Base-by-base conservation (phyloP, 176 grass and related monocot genomes). In the Phyllostachys edulis region DNA sequence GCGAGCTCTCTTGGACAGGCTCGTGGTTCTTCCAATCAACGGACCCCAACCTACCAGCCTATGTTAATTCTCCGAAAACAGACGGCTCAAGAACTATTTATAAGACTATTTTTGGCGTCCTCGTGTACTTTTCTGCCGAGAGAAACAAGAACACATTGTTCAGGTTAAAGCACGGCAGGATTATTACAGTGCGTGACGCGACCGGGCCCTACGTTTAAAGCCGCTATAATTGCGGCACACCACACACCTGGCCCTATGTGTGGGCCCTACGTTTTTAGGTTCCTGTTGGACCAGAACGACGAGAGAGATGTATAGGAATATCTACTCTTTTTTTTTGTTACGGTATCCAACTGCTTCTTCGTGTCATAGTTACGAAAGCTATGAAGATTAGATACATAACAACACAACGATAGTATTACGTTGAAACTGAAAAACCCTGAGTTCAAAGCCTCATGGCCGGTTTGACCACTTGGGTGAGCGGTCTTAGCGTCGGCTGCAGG, bases 141-240 rank as follows among this genome's bases (percentile, higher is more conserved):
- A 1, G 49, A 52, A 52, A 9, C 71, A 20, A 15, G 12, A 10
- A 55, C 72, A 56, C 71, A 23, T 57, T 73, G 46, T 20, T 73
- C 7, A 57, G 46, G 75, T 29, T 29, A 36, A 34, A 60, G 59
- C 9, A 37, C 12, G 42, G 44, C 61, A 64, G 63, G 63, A 69
- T 69, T 17, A 26, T 39, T 7, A 27, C 20, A 5, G 49, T 38
- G 45, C 63, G 20, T 68, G 66, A 40, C 40, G 36, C 29, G 38
- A 34, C 16, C n/a, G 16, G 67, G 45, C 18, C 80, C 52, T 45
- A 34, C 62, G 3, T 15, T 67, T 71, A 61, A 71, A 82, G 61
- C 6, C 38, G 15, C 52, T 47, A 27, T 71, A 56, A 82, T 71
- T 45, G 36, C n/a, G 37, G n/a, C 79, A 71, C 79, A 71, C 41